These are phyloP conservation scores for Candida glaebosa DNA, from an alignment of 805 yeast species.

Conservation along the genomic window DNA sequence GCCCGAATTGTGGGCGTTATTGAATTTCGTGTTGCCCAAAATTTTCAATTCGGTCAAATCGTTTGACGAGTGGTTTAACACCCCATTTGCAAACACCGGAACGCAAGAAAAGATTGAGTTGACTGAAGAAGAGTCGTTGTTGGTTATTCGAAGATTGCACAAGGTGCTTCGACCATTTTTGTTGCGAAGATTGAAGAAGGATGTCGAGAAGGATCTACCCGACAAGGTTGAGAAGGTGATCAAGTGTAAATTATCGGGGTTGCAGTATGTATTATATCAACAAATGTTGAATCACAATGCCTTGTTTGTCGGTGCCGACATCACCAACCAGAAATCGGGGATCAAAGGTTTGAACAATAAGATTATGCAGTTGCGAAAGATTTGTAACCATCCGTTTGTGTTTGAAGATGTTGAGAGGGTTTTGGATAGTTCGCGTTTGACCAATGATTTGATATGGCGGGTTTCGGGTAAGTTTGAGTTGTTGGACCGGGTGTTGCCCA, in stretches of 20 bases:
- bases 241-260: constrained; percentile 72
- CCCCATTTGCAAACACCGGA: constrained; percentile 85
- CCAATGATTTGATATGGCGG: constrained; percentile 71
- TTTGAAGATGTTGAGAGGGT: constrained; percentile 77
- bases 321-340: constrained; percentile 60
- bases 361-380: constrained; percentile 81
- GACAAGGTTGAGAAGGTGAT: constrained; percentile 80
- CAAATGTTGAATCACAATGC: constrained; percentile 75
- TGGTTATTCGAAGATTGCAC: constrained; percentile 80
- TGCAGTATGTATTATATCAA: constrained; percentile 67
- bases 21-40: constrained; percentile 79
- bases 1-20: constrained; percentile 82
- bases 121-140: constrained; percentile 81
- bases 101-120: constrained; percentile 75
- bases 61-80: constrained; percentile 87
- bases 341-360: constrained; percentile 77
- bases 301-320: constrained; percentile 61
- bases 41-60: constrained; percentile 83
- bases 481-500: constrained; percentile 70
- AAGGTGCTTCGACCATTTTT: constrained; percentile 83
- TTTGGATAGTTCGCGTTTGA: constrained; percentile 58
- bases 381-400: constrained; percentile 85
- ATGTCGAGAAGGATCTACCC: constrained; percentile 83
- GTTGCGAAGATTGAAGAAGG: constrained; percentile 78
- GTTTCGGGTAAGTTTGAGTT: constrained; percentile 79